phyloP scores from a whole-genome alignment of 768 basidiomycete genomes.

The Pisolithus orientalis region DNA sequence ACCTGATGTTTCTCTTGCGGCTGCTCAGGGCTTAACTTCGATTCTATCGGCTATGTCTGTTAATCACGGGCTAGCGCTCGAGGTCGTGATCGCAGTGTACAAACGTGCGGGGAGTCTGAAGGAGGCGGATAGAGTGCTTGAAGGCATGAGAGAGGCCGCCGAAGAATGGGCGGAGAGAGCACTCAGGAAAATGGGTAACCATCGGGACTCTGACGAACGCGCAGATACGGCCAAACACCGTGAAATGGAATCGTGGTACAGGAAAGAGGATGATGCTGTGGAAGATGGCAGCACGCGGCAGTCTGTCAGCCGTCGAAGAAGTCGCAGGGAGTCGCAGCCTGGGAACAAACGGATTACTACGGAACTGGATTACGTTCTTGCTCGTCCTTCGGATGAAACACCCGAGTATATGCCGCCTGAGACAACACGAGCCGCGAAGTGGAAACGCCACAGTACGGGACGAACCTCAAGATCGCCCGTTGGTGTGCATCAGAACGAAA shows the following conservation, averaged over 20 bases:
- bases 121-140: slow-evolving; percentile 33
- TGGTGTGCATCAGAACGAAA: neutral
- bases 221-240: slow-evolving; percentile 6
- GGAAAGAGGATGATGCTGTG: neutral
- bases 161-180: slow-evolving; percentile 19
- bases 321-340: neutral
- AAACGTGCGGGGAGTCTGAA: slow-evolving; percentile 27
- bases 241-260: neutral
- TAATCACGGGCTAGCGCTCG: slow-evolving; percentile 38
- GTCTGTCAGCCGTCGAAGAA: neutral
- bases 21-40: slow-evolving; percentile 24
- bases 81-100: slow-evolving; percentile 37
- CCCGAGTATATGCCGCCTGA: slow-evolving; percentile 23
- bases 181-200: neutral
- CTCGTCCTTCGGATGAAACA: slow-evolving; percentile 8
- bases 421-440: slow-evolving; percentile 22
- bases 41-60: slow-evolving; percentile 35
- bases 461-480: neutral
- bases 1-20: slow-evolving; percentile 10
- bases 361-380: slow-evolving; percentile 8
- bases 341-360: neutral
- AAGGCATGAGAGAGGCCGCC: slow-evolving; percentile 33
- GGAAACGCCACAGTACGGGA: slow-evolving; percentile 11
- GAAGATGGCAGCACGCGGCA: neutral
- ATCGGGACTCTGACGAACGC: neutral